phyloP scores from a whole-genome alignment of 1,284 basidiomycete genomes.

The Leccinum angustisporum region DNA sequence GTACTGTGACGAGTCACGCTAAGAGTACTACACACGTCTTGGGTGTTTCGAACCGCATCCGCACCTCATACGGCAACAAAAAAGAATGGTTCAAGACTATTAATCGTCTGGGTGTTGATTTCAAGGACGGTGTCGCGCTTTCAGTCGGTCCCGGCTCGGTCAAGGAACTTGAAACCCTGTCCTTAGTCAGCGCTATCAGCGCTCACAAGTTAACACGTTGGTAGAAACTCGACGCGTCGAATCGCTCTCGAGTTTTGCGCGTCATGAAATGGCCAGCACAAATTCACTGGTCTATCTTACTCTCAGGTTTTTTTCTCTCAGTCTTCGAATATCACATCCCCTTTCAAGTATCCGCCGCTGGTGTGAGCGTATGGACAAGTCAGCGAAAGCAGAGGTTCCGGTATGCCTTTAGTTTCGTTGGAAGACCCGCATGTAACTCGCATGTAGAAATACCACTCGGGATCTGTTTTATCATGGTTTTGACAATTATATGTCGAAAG shows the following conservation, averaged over 20 bases:
- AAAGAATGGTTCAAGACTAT: too few relatives aligned
- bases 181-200: background rate
- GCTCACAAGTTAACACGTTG: background rate
- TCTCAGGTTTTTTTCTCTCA: constrained; percentile 48
- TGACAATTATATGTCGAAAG: constrained; percentile 74
- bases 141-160: background rate
- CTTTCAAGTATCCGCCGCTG: constrained; percentile 33
- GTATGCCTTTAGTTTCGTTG: constrained; percentile 38
- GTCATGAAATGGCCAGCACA: constrained; percentile 62
- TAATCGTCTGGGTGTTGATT: background rate
- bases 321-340: constrained; percentile 45
- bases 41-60: too few relatives aligned
- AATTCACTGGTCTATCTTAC: constrained; percentile 53
- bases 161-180: background rate
- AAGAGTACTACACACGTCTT: background rate
- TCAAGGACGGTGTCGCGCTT: background rate
- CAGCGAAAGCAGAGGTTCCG: constrained; percentile 61
- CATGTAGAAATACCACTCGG: constrained; percentile 61
- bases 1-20: background rate
- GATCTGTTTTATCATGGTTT: constrained; percentile 84
- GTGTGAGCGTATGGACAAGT: constrained; percentile 52
- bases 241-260: constrained; percentile 2
- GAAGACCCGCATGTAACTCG: constrained; percentile 3
- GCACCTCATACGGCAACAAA: too few relatives aligned
- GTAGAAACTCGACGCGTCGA: background rate